Conservation (phyloP, 345 rosid genomes). For the Trapa incisa region DNA sequence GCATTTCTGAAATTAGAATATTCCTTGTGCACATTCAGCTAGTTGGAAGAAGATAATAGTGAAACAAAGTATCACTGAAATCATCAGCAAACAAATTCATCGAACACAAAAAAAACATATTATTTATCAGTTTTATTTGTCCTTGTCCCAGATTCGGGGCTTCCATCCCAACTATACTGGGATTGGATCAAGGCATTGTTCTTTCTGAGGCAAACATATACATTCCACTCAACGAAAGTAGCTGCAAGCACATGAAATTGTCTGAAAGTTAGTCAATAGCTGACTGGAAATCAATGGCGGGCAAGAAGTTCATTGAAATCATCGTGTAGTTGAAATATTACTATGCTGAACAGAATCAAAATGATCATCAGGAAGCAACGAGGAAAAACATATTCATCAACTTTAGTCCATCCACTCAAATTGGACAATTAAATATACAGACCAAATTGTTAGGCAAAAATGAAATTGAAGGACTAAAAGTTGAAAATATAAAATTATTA, state of each 20-base stretch:
- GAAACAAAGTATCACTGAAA: not conserved
- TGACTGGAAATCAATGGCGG: not conserved
- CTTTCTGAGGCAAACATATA: not conserved
- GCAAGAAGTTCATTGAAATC: not conserved
- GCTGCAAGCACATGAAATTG: not conserved
- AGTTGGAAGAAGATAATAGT: not conserved
- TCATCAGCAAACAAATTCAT: not conserved
- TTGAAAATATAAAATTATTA: no score
- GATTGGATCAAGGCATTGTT: not conserved
- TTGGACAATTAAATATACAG: not conserved
- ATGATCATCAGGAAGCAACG: not conserved
- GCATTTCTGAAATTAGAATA: no score
- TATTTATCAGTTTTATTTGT: no score
- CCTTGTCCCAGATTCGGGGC: no score
- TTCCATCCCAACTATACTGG: not conserved
- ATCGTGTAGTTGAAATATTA: not conserved
- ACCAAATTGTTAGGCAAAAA: not conserved
- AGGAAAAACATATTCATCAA: not conserved
- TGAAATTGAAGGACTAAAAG: no score
- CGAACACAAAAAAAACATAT: not conserved
- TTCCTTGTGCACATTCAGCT: not conserved
- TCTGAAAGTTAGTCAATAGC: not conserved
- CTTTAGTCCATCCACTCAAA: not conserved
- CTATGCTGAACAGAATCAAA: not conserved
- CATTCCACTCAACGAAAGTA: not conserved